These are phyloP conservation scores for Fusarium scirpi DNA, from an alignment of 2,329 filamentous ascomycete genomes.

Conservation along the genomic window DNA sequence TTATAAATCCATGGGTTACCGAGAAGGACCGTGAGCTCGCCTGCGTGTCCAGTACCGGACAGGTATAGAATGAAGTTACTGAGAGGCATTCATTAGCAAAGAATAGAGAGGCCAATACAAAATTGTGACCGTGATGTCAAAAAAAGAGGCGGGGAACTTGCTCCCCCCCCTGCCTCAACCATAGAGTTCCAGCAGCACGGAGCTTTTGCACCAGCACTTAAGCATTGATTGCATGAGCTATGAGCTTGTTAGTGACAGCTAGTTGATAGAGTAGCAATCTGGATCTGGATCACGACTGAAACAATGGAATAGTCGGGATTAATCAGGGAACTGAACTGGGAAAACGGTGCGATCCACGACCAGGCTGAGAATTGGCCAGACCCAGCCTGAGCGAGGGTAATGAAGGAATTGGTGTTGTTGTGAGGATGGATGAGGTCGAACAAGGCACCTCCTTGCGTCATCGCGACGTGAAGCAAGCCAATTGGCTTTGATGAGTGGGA, in stretches of 20 bases:
- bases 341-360: constrained; percentile 15
- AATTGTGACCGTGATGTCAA: constrained; percentile 15
- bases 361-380: background rate
- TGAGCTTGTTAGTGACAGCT: constrained; percentile 12
- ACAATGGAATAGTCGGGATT: constrained; percentile 23
- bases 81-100: background rate
- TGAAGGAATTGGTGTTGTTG: constrained; percentile 32
- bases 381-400: constrained; percentile 8
- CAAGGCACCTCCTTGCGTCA: constrained; percentile 44
- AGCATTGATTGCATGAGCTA: constrained; percentile 5
- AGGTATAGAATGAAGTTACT: background rate
- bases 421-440: constrained; percentile 26
- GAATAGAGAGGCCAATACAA: constrained; percentile 4
- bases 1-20: constrained; percentile 14
- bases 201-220: constrained; percentile 32
- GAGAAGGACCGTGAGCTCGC: constrained; percentile 9
- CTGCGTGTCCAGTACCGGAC: background rate
- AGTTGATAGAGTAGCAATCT: background rate
- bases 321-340: constrained; percentile 14
- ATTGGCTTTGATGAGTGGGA: constrained; percentile 39
- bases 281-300: constrained; percentile 12
- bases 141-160: constrained; percentile 17
- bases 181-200: constrained; percentile 17
- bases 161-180: constrained; percentile 11
- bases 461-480: constrained; percentile 36